Base-by-base conservation (phyloP, 1,139 yeast species). In the Sugiyamaella castrensis region DNA sequence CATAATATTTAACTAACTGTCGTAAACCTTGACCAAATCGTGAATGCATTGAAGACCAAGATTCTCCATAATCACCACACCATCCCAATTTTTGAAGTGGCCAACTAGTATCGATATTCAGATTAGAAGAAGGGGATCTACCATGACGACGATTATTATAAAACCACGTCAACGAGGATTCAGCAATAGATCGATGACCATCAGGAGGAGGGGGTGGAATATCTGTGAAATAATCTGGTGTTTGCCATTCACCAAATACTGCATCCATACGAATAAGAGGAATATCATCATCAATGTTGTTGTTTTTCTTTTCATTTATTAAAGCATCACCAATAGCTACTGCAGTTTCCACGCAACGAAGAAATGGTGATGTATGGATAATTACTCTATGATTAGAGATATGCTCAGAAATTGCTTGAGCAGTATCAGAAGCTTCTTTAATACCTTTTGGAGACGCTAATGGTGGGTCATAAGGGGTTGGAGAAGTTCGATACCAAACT, bases 221-320 rank as follows among this genome's bases (percentile, higher is more conserved):
- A 38, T 61, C 59, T 8, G 60, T 48, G 51, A 62, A 70, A 53
- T 70, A 70, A 55, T 69, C 73, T 2, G 69, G 63, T 1, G 69
- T 68, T 49, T 66, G 65, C 73, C 73, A 70, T 49, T 70, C 74
- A 15, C 74, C 73, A 37, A 71, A 59, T 24, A 63, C 66, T 3
- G 69, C 57, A 52, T 67, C 71, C 35, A 70, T 33, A 19, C 69
- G 58, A 19, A 69, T 35, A n/a, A 52, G 4, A n/a, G 33, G 34
- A 10, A 30, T 34, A 12, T 28, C 42, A 32, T 48, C 50, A 29
- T 42, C 39, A 19, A n/a, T n/a, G n/a, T 31, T 44, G 32, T 35
- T 13, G 2, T 36, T 41, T 45, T 41, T 31, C 32, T 36, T 27
- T n/a, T 28, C 33, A n/a, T 19, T 12, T n/a, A 45, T 41, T 32